Evolutionary conservation across 257 asterid genomes (phyloP).

Genomic region (Lycium ferocissimum): DNA sequence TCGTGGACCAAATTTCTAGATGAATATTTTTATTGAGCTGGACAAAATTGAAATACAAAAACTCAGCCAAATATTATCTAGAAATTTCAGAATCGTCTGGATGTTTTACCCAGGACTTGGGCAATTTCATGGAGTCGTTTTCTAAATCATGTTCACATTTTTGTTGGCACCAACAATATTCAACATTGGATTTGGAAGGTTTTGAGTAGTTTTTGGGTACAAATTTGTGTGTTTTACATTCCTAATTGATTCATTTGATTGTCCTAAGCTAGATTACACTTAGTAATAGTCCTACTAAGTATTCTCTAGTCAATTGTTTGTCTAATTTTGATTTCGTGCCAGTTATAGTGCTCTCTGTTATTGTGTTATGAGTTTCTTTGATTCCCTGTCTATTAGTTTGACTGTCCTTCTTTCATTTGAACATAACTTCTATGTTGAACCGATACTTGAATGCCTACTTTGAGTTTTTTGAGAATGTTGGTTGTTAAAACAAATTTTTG

Average conservation of each 20-base stretch:
- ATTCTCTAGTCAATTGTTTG: no score
- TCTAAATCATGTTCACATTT: background rate
- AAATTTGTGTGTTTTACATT: background rate
- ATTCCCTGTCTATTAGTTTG: no score
- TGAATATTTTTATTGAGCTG: background rate
- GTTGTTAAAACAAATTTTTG: background rate
- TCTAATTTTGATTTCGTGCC: no score
- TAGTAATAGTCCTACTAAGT: background rate
- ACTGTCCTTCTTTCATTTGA: no score
- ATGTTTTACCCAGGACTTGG: background rate
- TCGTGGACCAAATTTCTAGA: background rate
- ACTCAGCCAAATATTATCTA: background rate
- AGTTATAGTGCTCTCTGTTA: no score
- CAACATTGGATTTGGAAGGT: background rate
- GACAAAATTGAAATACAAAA: background rate
- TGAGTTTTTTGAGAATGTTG: background rate
- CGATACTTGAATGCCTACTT: background rate
- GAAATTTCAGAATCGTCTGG: background rate
- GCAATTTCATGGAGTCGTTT: background rate
- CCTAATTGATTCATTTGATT: no score
- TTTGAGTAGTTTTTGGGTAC: background rate
- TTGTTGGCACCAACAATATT: background rate
- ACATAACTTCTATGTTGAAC: no score
- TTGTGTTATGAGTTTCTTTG: no score
- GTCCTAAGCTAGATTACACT: background rate